Conservation (phyloP, 2,329 filamentous ascomycete species). For the Colletotrichum filicis region DNA sequence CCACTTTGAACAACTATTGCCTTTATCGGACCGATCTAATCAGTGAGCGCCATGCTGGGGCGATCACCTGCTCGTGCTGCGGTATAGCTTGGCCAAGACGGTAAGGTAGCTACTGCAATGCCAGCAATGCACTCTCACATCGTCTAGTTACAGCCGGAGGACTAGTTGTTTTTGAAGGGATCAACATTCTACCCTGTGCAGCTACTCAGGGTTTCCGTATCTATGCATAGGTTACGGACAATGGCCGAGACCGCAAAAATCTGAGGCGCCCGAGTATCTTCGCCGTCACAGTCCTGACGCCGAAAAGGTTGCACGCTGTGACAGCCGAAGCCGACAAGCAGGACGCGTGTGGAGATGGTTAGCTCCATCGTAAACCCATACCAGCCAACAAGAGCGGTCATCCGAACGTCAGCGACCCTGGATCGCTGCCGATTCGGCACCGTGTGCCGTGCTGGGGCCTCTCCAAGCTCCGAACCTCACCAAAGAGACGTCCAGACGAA, state of each 20-base stretch:
- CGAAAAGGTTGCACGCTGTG: slow-evolving; percentile 3
- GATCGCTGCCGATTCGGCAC: slow-evolving; percentile 9
- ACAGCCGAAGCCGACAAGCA: not conserved
- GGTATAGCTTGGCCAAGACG: not conserved
- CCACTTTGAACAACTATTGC: not conserved
- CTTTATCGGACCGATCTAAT: not conserved
- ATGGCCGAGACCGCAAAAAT: not conserved
- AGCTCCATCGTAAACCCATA: not conserved
- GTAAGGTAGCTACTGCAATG: not conserved
- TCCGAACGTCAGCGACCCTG: not conserved
- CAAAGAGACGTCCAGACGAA: not conserved
- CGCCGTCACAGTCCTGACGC: not conserved
- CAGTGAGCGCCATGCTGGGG: not conserved
- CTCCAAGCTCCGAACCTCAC: not conserved
- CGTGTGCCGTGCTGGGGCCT: not conserved
- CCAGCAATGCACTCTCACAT: not conserved
- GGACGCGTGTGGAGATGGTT: not conserved
- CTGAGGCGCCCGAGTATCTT: not conserved
- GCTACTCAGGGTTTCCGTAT: not conserved
- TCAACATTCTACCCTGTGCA: not conserved
- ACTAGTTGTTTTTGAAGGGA: not conserved
- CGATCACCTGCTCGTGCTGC: not conserved
- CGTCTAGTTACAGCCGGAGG: not conserved
- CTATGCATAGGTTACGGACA: not conserved
- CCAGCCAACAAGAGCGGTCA: slow-evolving; percentile 5